phyloP scores from a whole-genome alignment of 1,284 basidiomycete genomes.

The Anthracocystis setariae region DNA sequence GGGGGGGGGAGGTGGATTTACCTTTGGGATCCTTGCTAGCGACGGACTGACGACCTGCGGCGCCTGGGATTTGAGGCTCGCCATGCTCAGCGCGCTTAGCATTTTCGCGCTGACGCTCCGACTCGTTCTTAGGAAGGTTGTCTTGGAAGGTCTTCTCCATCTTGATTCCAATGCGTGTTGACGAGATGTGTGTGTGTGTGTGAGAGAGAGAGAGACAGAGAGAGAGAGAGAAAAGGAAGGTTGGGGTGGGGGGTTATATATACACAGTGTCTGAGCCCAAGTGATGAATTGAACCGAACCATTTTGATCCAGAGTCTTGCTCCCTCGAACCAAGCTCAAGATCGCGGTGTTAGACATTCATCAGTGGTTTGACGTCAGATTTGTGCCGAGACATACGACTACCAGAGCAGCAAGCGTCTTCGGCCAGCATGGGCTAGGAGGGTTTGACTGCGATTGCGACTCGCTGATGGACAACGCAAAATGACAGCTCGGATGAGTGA shows the following conservation, averaged over 20 bases:
- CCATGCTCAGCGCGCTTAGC: constrained; percentile 39
- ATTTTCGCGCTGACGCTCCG: constrained; percentile 47
- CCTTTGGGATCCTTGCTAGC: constrained; percentile 50
- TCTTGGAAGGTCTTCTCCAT: constrained; percentile 59
- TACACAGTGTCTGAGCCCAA: too few relatives aligned
- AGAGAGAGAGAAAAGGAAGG: background rate
- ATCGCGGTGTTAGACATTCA: too few relatives aligned
- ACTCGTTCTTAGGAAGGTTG: constrained; percentile 27
- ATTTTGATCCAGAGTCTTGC: too few relatives aligned
- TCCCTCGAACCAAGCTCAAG: too few relatives aligned
- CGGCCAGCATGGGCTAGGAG: background rate
- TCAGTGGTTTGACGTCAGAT: too few relatives aligned
- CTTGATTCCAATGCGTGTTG: background rate
- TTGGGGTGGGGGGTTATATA: too few relatives aligned
- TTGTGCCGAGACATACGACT: too few relatives aligned
- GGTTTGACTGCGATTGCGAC: background rate
- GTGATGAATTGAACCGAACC: too few relatives aligned
- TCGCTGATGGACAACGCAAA: too few relatives aligned
- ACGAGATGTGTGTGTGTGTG: background rate
- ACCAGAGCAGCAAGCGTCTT: too few relatives aligned
- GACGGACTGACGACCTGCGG: constrained; percentile 46
- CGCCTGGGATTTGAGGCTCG: constrained; percentile 48
- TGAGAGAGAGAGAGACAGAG: background rate
- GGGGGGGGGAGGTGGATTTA: constrained; percentile 18
- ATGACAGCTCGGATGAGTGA: constrained; percentile 9